Evolutionary conservation across 257 asterid species (phyloP), one percentile per base, ranked within the genome.

Genomic region (Plantago major): DNA sequence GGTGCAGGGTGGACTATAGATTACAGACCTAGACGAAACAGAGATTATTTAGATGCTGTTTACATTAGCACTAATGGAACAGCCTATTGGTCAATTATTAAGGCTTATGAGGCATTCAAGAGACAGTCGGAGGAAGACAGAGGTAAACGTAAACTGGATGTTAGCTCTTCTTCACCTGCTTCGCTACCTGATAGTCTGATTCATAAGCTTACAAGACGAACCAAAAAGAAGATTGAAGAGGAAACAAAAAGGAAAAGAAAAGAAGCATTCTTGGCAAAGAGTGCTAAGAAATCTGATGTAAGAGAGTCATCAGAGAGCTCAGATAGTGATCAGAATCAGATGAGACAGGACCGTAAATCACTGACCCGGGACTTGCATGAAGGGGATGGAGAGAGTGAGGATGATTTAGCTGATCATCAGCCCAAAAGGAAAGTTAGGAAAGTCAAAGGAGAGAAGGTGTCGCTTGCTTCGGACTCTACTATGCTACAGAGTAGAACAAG

Each of bases 31-130:
- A 82, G 99, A 78, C 76, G 83, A 72, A 87, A 87, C 73, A 78
- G 97, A 71, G 99, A 93, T 66, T 93, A 93, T 79, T 82, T 83
- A 53, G 99, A 93, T 81, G 94, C 97, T 45, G 99, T 93, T 52
- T 93, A 93, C 63, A 90, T 89, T 55, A 85, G 76, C 60, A 95
- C 95, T 14, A 67, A 55, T 64, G 99, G 99, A 79, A 93, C 97
- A 19, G 96, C 96, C 18, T 89, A 87, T 73, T 93, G 99, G 99
- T 93, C 99, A 11, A 89, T 93, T 60, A 82, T 87, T 48, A 87
- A 89, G 84, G 99, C 99, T 38, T 89, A 93, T 60, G 99, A 92
- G 33, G 97, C 99, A 40, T 78, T 89, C 67, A 89, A 85, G 67
- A 89, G 87, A 67, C 94, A 84, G 65, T 67, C 79, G 55, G 87